phyloP scores from a whole-genome alignment of 2,329 filamentous ascomycete species.

The Alternaria gaisen region DNA sequence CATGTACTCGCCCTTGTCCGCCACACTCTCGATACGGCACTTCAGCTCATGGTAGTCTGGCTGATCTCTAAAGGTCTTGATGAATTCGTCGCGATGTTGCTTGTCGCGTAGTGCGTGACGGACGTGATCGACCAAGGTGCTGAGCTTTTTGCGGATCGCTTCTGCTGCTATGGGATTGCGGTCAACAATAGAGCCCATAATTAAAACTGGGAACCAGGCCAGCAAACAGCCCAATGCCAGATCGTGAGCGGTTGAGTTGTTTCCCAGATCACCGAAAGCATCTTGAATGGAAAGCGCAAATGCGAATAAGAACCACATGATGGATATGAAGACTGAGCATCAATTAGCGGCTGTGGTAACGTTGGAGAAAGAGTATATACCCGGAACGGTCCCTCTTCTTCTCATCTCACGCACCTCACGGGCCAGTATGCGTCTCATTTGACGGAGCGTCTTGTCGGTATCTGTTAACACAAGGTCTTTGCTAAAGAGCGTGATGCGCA shows the following conservation, averaged over 20 bases:
- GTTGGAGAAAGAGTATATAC: conserved; percentile 2
- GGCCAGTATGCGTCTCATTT: conserved; percentile 50
- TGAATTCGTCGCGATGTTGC: conserved; percentile 36
- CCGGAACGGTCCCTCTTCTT: conserved; percentile 52
- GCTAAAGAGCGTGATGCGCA: conserved; percentile 54
- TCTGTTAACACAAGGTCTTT: conserved; percentile 46
- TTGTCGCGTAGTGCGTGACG: conserved; percentile 44
- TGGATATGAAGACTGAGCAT: conserved; percentile 49
- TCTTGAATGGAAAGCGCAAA: conserved; percentile 50
- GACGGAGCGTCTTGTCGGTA: conserved; percentile 39
- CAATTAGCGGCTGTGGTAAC: neutral
- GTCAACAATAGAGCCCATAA: conserved; percentile 57
- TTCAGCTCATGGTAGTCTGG: conserved; percentile 34
- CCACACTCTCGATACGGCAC: conserved; percentile 36
- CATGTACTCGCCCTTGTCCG: conserved; percentile 30
- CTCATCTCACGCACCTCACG: conserved; percentile 53
- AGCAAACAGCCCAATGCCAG: conserved; percentile 56
- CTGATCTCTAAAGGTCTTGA: conserved; percentile 37
- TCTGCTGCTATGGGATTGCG: conserved; percentile 57
- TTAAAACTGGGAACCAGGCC: conserved; percentile 58
- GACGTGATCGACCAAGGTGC: conserved; percentile 52
- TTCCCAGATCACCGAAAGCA: conserved; percentile 49
- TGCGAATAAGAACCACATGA: conserved; percentile 55
- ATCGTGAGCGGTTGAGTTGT: conserved; percentile 56
- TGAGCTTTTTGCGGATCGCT: conserved; percentile 51